A percentile compares a stretch with the other conserved stretches of the same genome.
These are phyloP conservation scores for Shiraia bambusicola DNA, from an alignment of 2,329 filamentous ascomycete species.

Conservation along the genomic window DNA sequence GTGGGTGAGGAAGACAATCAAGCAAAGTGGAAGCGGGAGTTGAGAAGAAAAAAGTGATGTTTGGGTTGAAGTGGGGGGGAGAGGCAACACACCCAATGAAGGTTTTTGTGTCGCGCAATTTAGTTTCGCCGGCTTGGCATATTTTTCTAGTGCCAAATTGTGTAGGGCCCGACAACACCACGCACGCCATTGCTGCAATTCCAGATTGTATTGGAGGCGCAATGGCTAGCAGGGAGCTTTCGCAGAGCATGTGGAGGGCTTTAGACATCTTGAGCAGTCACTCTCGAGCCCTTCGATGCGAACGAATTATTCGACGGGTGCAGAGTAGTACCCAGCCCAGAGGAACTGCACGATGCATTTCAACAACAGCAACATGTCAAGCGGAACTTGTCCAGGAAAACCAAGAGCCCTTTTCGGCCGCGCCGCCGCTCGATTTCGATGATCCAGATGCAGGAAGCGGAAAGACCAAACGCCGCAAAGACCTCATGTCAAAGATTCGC, in stretches of 20 bases:
- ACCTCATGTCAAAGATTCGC: conserved; percentile 54
- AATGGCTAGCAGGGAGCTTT: conserved; percentile 39
- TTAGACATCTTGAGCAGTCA: conserved; percentile 23
- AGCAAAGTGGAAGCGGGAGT: conserved; percentile 20
- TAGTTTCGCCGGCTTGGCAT: conserved; percentile 23
- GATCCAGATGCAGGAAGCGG: conserved; percentile 9
- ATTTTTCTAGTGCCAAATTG: conserved; percentile 7
- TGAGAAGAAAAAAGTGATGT: conserved; percentile 29
- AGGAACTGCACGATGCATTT: conserved; percentile 36
- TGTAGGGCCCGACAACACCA: conserved; percentile 10
- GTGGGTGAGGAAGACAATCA: conserved; percentile 34
- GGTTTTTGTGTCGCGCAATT: conserved; percentile 30
- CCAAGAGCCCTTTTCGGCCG: conserved; percentile 42
- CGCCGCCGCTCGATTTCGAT: conserved; percentile 49
- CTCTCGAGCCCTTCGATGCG: conserved; percentile 22
- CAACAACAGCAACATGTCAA: conserved; percentile 29
- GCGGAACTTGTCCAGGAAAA: conserved; percentile 27
- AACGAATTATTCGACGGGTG: conserved; percentile 20
- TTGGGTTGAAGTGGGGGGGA: conserved; percentile 29
- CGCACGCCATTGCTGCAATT: conserved; percentile 10
- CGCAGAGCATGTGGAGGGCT: conserved; percentile 31
- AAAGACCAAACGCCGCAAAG: conserved; percentile 9
- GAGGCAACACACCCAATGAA: conserved; percentile 13
- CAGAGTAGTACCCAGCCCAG: conserved; percentile 20
- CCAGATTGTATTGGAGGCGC: conserved; percentile 9